phyloP scores from a whole-genome alignment of 1,284 basidiomycete genomes.

The Xerocomus amazonicus region DNA sequence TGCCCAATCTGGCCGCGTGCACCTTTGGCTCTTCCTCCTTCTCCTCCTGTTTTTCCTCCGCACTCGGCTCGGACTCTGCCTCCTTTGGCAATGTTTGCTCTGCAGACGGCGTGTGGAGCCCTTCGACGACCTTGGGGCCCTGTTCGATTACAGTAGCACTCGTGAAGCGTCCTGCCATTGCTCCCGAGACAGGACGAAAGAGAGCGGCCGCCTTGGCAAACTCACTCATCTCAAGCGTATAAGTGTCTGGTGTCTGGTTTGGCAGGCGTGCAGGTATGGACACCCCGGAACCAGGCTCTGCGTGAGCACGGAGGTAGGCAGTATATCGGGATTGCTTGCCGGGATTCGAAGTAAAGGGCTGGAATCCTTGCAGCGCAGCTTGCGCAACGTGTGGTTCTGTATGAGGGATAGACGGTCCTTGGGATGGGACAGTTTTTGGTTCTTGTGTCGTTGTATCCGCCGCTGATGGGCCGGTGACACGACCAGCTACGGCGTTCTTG shows the following conservation, averaged over 20 bases:
- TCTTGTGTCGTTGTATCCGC: slow-evolving; percentile 20
- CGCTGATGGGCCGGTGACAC: slow-evolving; percentile 25
- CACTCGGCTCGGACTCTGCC: slow-evolving; percentile 34
- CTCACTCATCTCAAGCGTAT: slow-evolving; percentile 80
- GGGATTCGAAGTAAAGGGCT: slow-evolving; percentile 80
- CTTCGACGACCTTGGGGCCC: slow-evolving; percentile 66
- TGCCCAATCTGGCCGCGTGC: slow-evolving; percentile 78
- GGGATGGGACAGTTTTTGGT: slow-evolving; percentile 22
- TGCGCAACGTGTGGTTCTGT: slow-evolving; percentile 78
- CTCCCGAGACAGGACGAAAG: slow-evolving; percentile 88
- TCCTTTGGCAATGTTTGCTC: slow-evolving; percentile 34
- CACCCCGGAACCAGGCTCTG: slow-evolving; percentile 40
- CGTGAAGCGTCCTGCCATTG: slow-evolving; percentile 92
- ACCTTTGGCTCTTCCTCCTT: slow-evolving; percentile 70
- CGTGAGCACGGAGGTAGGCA: slow-evolving; percentile 76
- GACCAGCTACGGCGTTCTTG: slow-evolving; percentile 51
- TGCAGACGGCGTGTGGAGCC: slow-evolving; percentile 63
- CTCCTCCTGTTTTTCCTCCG: slow-evolving; percentile 42
- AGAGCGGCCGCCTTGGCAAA: slow-evolving; percentile 85
- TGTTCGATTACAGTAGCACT: slow-evolving; percentile 64
- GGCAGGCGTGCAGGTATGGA: slow-evolving; percentile 46
- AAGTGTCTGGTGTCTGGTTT: slow-evolving; percentile 61
- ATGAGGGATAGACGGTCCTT: slow-evolving; percentile 51
- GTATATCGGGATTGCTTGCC: slow-evolving; percentile 84
- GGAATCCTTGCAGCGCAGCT: slow-evolving; percentile 84